Conservation (phyloP, 1,284 basidiomycete species). For the Ustilago loliicola region DNA sequence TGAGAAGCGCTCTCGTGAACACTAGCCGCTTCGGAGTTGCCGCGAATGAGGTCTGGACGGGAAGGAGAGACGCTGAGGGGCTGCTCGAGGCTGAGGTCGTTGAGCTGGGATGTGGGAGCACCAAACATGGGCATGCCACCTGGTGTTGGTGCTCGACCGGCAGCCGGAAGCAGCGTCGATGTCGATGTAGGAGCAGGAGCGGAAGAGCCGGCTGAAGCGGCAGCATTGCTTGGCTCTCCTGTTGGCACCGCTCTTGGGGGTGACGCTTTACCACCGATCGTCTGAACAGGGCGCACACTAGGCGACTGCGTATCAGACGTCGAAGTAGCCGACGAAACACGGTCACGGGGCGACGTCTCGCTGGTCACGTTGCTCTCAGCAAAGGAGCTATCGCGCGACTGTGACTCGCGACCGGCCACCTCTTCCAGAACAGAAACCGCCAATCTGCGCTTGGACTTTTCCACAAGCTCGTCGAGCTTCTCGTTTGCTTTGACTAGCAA, state of each 20-base stretch:
- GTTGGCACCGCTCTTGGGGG: constrained; percentile 9
- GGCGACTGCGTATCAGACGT: constrained; percentile 40
- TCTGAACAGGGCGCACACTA: constrained; percentile 27
- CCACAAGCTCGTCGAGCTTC: constrained; percentile 82
- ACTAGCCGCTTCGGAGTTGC: constrained; percentile 41
- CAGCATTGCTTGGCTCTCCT: constrained; percentile 19
- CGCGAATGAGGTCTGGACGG: constrained; percentile 39
- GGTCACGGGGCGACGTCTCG: constrained; percentile 43
- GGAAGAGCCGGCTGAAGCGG: no score
- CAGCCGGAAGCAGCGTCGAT: constrained; percentile 14
- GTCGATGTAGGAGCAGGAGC: constrained; percentile 2
- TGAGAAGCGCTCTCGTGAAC: constrained; percentile 35
- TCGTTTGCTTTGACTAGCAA: constrained; percentile 84
- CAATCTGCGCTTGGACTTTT: constrained; percentile 73
- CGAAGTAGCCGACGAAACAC: constrained; percentile 60
- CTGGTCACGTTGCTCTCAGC: constrained; percentile 52
- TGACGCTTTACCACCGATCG: constrained; percentile 17
- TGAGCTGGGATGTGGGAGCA: constrained; percentile 30
- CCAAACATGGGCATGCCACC: constrained; percentile 28
- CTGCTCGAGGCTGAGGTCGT: constrained; percentile 30
- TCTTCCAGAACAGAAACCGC: constrained; percentile 55
- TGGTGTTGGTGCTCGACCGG: constrained; percentile 27
- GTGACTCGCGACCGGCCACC: constrained; percentile 40
- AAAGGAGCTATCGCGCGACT: constrained; percentile 52
- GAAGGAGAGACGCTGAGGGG: constrained; percentile 19